These are phyloP conservation scores for Paracamarosporium sp. DNA, from an alignment of 2,329 filamentous ascomycete genomes.

Conservation along the genomic window DNA sequence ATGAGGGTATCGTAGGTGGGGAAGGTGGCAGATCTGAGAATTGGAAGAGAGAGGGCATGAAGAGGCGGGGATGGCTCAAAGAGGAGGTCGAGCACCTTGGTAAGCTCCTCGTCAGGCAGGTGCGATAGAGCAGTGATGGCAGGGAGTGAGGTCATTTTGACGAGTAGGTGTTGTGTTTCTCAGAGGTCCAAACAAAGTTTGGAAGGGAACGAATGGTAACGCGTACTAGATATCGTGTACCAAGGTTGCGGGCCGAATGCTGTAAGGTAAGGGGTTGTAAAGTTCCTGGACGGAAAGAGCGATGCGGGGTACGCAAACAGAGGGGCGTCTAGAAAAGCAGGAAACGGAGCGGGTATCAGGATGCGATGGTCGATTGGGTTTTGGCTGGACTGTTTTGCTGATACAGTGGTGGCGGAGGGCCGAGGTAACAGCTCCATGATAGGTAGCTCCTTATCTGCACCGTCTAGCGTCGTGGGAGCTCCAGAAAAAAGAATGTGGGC, in stretches of 20 bases:
- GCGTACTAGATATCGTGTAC: background rate
- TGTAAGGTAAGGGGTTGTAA: no score
- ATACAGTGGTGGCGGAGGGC: slow-evolving; percentile 75
- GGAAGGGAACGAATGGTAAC: background rate
- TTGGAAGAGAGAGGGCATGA: slow-evolving; percentile 73
- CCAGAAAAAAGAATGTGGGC: background rate
- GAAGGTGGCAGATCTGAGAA: slow-evolving; percentile 68
- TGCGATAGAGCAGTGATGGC: slow-evolving; percentile 62
- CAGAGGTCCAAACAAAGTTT: background rate
- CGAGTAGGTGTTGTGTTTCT: background rate
- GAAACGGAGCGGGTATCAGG: background rate
- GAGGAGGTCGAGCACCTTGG: slow-evolving; percentile 72
- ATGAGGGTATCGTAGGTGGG: slow-evolving; percentile 74
- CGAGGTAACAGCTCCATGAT: slow-evolving; percentile 73
- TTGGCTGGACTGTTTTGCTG: background rate
- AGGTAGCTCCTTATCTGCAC: slow-evolving; percentile 53
- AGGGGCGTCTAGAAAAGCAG: background rate
- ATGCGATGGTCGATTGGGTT: background rate
- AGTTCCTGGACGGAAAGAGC: background rate
- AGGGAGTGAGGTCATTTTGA: slow-evolving; percentile 59
- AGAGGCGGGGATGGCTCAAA: slow-evolving; percentile 84
- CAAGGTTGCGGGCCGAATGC: background rate
- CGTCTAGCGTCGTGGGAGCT: no score
- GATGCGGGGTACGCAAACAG: background rate
- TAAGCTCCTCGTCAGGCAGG: slow-evolving; percentile 63